Evolutionary conservation across 331 rosid species (phyloP).

Genomic region (Quercus lobata): DNA sequence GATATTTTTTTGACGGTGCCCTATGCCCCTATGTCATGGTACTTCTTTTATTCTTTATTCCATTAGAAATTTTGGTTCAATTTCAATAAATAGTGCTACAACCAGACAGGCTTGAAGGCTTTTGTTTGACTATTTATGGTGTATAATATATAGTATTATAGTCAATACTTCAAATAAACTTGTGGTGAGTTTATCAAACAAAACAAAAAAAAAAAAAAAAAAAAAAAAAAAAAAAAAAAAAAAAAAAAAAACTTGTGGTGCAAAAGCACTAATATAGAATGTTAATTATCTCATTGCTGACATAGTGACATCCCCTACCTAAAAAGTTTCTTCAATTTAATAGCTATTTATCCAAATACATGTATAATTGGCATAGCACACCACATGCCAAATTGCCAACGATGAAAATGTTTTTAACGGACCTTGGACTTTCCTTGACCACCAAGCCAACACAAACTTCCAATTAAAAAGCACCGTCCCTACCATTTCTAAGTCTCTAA

Average conservation of each 20-base stretch:
- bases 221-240: too few relatives aligned
- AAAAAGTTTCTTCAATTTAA: too few relatives aligned
- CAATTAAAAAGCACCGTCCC: constrained; percentile 1
- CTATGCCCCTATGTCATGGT: too few relatives aligned
- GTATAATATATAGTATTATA: too few relatives aligned
- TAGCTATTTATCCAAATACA: too few relatives aligned
- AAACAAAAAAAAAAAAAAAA: too few relatives aligned
- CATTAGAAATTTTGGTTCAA: too few relatives aligned
- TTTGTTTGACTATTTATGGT: neutral
- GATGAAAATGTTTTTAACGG: neutral
- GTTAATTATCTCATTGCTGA: neutral
- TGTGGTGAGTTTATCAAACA: too few relatives aligned
- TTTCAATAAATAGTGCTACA: neutral
- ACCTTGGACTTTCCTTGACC: constrained; percentile 12
- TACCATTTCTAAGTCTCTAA: neutral
- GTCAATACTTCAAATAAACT: too few relatives aligned
- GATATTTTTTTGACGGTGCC: too few relatives aligned
- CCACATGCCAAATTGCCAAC: neutral
- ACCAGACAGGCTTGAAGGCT: neutral
- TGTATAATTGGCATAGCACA: neutral
- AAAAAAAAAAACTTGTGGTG: neutral
- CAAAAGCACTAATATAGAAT: neutral
- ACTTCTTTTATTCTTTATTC: too few relatives aligned
- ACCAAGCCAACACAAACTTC: constrained; percentile 10
- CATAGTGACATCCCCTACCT: neutral